Percentiles rank a stretch among this genome's conserved stretches.
phyloP scores from a whole-genome alignment of 148 eudicot species.

The Fagopyrum esculentum region DNA sequence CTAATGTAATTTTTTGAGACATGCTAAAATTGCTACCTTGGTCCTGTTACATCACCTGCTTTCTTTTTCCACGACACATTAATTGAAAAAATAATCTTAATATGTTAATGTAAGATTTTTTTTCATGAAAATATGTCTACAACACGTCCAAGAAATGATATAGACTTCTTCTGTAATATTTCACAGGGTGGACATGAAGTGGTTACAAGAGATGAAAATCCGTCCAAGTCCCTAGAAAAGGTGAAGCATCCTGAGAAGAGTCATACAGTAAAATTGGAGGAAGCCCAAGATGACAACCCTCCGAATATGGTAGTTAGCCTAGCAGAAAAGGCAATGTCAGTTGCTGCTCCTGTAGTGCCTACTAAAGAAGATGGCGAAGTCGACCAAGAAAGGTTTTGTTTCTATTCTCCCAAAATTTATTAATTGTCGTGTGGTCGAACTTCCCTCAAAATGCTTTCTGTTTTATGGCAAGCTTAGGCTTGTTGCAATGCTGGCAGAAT shows the following conservation, averaged over 20 bases:
- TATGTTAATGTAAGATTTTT: no score
- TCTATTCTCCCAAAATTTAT: not conserved
- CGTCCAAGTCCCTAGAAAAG: constrained; percentile 23
- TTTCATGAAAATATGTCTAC: no score
- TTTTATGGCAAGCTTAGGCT: constrained; percentile 42
- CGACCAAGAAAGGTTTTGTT: constrained; percentile 78
- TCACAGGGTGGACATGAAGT: constrained; percentile 36
- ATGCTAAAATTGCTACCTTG: no score
- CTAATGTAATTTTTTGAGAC: no score
- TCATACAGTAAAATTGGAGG: constrained; percentile 29
- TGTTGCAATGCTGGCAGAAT: constrained; percentile 68
- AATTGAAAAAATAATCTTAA: no score
- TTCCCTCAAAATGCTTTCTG: not conserved
- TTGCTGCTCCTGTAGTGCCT: constrained; percentile 95
- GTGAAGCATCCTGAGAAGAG: constrained; percentile 21
- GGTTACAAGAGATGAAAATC: constrained; percentile 23
- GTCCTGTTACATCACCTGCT: no score
- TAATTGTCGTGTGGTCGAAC: not conserved
- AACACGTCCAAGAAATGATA: no score
- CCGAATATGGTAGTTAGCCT: constrained; percentile 63
- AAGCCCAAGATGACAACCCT: constrained; percentile 28
- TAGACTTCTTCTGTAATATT: not conserved
- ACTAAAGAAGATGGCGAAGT: constrained; percentile 75
- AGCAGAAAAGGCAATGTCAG: constrained; percentile 95
- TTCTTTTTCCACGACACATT: no score